These are phyloP conservation scores for Ascochyta lentis DNA, from an alignment of 2,329 filamentous ascomycete species.

Conservation along the genomic window DNA sequence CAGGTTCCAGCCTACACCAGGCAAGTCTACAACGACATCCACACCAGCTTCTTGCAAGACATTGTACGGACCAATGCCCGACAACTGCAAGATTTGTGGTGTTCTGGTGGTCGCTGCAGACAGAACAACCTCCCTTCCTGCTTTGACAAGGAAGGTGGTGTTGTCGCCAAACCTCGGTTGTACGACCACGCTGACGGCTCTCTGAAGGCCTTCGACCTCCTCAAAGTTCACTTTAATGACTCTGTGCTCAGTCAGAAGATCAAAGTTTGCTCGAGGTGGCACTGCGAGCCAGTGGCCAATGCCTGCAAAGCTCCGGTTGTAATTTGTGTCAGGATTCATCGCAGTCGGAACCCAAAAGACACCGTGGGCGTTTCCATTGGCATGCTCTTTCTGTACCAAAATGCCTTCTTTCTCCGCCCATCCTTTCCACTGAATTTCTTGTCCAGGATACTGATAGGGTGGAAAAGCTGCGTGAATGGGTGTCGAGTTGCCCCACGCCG, in stretches of 20 bases:
- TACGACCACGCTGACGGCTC: conserved; percentile 30
- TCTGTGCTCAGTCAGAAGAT: conserved; percentile 31
- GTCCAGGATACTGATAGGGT: conserved; percentile 23
- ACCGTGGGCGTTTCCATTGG: conserved; percentile 2
- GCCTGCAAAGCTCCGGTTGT: conserved; percentile 33
- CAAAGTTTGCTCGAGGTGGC: conserved; percentile 36
- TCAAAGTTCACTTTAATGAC: conserved; percentile 29
- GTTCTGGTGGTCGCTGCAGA: conserved; percentile 65
- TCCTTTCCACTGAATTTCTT: conserved; percentile 2
- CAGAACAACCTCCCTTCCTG: conserved; percentile 61
- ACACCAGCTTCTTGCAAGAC: conserved; percentile 24
- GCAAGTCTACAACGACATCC: conserved; percentile 24
- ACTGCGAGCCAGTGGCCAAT: conserved; percentile 39
- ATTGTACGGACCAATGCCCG: conserved; percentile 59
- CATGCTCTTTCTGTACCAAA: background rate
- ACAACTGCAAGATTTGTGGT: conserved; percentile 68
- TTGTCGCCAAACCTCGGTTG: conserved; percentile 8
- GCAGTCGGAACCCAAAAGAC: conserved; percentile 7
- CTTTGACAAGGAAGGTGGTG: conserved; percentile 11
- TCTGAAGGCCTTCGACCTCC: background rate
- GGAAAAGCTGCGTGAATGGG: conserved; percentile 8
- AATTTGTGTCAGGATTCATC: conserved; percentile 37
- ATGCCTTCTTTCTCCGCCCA: conserved; percentile 4
- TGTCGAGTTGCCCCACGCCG: conserved; percentile 19
- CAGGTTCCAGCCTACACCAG: conserved; percentile 38